Conservation (phyloP, 345 rosid genomes). For the Ceriops tagal region DNA sequence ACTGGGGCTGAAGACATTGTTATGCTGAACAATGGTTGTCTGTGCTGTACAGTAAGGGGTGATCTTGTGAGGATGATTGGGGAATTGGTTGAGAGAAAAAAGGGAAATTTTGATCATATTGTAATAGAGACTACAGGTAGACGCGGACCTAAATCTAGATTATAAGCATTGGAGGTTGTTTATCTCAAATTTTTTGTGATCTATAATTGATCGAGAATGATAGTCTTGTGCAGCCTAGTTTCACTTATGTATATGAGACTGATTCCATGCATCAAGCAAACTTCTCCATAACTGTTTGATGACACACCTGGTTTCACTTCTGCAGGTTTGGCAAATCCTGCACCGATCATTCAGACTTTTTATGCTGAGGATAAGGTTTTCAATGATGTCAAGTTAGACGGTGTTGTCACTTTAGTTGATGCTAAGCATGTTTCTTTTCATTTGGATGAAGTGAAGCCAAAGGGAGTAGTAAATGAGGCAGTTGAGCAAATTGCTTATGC, state of each 20-base stretch:
- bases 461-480: slow-evolving; percentile 96
- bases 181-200: background rate
- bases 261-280: background rate
- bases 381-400: slow-evolving; percentile 88
- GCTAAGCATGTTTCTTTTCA: slow-evolving; percentile 88
- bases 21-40: slow-evolving; percentile 95
- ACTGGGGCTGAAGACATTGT: slow-evolving; percentile 84
- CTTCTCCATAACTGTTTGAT: background rate
- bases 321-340: slow-evolving; percentile 90
- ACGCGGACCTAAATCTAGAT: background rate
- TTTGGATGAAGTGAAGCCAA: slow-evolving; percentile 78
- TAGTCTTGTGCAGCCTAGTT: background rate
- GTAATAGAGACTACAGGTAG: slow-evolving; percentile 94
- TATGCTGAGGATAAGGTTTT: slow-evolving; percentile 83
- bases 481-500: slow-evolving; percentile 97
- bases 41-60: slow-evolving; percentile 96
- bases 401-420: slow-evolving; percentile 92
- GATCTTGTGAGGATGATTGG: slow-evolving; percentile 96
- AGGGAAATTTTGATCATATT: slow-evolving; percentile 86
- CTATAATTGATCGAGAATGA: background rate
- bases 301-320: slow-evolving; percentile 8
- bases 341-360: slow-evolving; percentile 98
- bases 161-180: background rate
- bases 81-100: slow-evolving; percentile 71
- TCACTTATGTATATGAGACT: background rate